These are phyloP conservation scores for Cryoendolithus antarcticus DNA, from an alignment of 2,329 filamentous ascomycete species.

Conservation along the genomic window DNA sequence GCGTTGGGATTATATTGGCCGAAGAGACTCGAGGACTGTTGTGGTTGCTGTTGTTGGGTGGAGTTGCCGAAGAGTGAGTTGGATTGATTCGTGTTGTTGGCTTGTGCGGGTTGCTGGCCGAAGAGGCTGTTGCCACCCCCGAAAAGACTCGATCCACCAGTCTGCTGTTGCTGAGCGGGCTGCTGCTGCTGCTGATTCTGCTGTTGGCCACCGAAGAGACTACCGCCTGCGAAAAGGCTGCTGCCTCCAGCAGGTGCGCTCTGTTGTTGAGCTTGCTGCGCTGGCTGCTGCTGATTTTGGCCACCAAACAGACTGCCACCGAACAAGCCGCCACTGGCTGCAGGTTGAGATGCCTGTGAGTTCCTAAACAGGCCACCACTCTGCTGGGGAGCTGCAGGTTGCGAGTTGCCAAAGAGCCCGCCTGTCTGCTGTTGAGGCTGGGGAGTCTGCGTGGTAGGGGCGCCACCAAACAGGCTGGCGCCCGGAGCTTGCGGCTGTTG, in stretches of 20 bases:
- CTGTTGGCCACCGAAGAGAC: conserved; percentile 7
- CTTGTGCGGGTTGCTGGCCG: too few species aligned
- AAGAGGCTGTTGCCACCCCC: conserved; percentile 9
- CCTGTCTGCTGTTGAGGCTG: conserved; percentile 5
- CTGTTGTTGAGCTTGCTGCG: neutral
- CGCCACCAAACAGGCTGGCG: conserved; percentile 17
- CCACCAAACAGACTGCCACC: conserved; percentile 20
- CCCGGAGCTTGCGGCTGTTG: conserved; percentile 11
- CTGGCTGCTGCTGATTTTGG: conserved; percentile 18
- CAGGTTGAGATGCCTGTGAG: conserved; percentile 7
- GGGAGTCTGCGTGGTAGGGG: conserved; percentile 10
- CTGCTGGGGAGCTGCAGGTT: conserved; percentile 5
- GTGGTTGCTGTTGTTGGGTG: conserved; percentile 9
- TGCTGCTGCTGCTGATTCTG: conserved; percentile 4
- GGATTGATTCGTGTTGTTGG: conserved; percentile 1
- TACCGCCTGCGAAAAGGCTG: conserved; percentile 5
- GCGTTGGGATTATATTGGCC: neutral
- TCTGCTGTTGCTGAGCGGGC: conserved; percentile 6
- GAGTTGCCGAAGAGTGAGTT: conserved; percentile 18
- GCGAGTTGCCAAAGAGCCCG: conserved; percentile 13
- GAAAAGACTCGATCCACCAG: conserved; percentile 8
- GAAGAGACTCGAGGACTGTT: conserved; percentile 3
- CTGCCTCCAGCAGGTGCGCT: neutral
- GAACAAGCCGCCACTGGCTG: conserved; percentile 19
- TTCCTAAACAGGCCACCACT: conserved; percentile 14